A percentile compares a stretch with the other conserved stretches of the same genome.
These are phyloP conservation scores for Ceriops zippeliana DNA, from an alignment of 345 rosid genomes.

Conservation along the genomic window DNA sequence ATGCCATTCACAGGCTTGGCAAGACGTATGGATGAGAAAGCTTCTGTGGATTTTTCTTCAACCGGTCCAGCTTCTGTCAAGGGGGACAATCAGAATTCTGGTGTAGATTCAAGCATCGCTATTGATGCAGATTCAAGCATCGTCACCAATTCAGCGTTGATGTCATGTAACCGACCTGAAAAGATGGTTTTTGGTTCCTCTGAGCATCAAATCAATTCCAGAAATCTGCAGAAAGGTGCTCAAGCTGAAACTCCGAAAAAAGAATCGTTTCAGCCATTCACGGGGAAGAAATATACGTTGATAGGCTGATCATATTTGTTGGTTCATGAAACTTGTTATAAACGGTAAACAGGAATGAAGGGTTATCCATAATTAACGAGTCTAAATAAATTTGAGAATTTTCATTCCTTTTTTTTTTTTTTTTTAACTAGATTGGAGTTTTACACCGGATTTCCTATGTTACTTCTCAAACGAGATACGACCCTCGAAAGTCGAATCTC, in stretches of 20 bases:
- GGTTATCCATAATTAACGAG: background rate
- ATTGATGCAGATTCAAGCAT: background rate
- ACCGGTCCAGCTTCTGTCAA: background rate
- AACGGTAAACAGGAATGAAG: background rate
- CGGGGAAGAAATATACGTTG: slow-evolving; percentile 16
- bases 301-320: background rate
- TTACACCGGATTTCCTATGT: too few species aligned
- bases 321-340: too few species aligned
- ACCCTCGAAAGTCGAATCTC: too few species aligned
- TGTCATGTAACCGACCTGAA: background rate
- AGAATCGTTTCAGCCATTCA: slow-evolving; percentile 18
- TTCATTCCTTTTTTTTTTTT: too few species aligned
- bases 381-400: background rate
- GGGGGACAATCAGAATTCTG: background rate
- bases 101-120: background rate
- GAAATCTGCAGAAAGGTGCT: background rate
- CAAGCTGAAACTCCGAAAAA: background rate
- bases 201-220: background rate
- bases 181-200: background rate
- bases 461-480: too few species aligned
- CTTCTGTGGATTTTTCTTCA: background rate
- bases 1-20: slow-evolving; percentile 6
- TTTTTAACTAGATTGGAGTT: too few species aligned
- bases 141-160: background rate
- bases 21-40: slow-evolving; percentile 5